These are phyloP conservation scores for Emergomyces orientalis DNA, from an alignment of 2,329 filamentous ascomycete genomes.

Conservation along the genomic window DNA sequence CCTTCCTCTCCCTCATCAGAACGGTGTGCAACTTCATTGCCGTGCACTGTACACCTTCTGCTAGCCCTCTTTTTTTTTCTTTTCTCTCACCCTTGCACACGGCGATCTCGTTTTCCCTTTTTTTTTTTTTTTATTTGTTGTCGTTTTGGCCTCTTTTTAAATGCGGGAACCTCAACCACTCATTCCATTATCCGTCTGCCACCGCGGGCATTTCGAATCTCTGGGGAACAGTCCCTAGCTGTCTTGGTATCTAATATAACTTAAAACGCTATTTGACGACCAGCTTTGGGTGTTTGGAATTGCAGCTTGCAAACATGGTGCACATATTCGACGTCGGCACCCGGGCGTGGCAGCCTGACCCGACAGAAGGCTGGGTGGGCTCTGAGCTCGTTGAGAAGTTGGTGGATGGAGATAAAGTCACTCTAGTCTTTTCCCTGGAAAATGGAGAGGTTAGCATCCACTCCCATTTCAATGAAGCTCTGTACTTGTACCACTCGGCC, in stretches of 20 bases:
- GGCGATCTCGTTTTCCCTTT: background rate
- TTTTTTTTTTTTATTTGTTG: background rate
- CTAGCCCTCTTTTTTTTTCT: background rate
- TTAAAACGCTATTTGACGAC: background rate
- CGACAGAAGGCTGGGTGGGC: conserved; percentile 91
- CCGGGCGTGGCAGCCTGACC: conserved; percentile 95
- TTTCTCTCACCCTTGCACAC: background rate
- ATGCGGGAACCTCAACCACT: background rate
- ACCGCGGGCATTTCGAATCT: background rate
- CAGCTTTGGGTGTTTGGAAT: background rate
- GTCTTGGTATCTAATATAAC: background rate
- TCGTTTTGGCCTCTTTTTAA: background rate
- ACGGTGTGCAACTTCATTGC: background rate
- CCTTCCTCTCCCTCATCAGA: background rate
- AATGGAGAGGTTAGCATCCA: conserved; percentile 69
- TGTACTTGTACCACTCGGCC: background rate
- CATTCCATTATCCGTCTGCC: background rate
- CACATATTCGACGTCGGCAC: conserved; percentile 94
- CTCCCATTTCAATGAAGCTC: conserved; percentile 13
- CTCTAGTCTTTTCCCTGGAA: conserved; percentile 76
- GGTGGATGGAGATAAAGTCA: conserved; percentile 75
- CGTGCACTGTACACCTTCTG: background rate
- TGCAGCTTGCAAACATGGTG: conserved; percentile 56
- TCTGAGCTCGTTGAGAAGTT: conserved; percentile 86
- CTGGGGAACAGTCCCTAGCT: conserved; percentile 10